Percentiles rank a stretch among this genome's conserved stretches.
phyloP scores from a whole-genome alignment of 2,329 filamentous ascomycete genomes.

The Alternaria sp. region DNA sequence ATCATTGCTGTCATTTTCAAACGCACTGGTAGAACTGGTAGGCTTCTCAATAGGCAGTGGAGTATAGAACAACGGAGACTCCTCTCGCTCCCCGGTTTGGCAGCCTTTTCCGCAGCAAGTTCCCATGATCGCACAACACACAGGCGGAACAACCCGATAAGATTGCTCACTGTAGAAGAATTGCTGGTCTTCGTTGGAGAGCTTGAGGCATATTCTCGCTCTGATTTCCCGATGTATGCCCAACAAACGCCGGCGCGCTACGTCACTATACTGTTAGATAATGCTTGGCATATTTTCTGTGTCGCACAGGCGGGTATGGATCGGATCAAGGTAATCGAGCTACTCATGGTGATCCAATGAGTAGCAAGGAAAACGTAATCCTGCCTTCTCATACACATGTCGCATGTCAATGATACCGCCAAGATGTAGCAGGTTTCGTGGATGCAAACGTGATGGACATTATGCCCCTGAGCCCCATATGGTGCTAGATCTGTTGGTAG shows the following conservation, averaged over 20 bases:
- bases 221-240: background rate
- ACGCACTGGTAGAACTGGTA: background rate
- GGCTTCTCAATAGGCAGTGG: slow-evolving; percentile 7
- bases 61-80: slow-evolving; percentile 10
- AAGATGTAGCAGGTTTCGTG: background rate
- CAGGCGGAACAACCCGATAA: background rate
- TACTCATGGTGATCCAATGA: background rate
- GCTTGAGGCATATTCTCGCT: background rate
- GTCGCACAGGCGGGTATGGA: background rate
- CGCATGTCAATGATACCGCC: background rate
- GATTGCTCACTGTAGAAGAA: background rate
- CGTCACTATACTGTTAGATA: background rate
- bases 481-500: background rate
- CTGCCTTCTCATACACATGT: background rate
- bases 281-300: background rate
- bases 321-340: background rate
- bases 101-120: background rate
- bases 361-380: background rate
- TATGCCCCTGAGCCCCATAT: background rate
- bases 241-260: background rate
- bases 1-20: background rate
- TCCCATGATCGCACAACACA: background rate
- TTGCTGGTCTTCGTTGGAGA: background rate
- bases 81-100: background rate
- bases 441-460: background rate